These are phyloP conservation scores for Strombidium stylifer DNA, from an alignment of 73 alveolate genomes.

Conservation along the genomic window DNA sequence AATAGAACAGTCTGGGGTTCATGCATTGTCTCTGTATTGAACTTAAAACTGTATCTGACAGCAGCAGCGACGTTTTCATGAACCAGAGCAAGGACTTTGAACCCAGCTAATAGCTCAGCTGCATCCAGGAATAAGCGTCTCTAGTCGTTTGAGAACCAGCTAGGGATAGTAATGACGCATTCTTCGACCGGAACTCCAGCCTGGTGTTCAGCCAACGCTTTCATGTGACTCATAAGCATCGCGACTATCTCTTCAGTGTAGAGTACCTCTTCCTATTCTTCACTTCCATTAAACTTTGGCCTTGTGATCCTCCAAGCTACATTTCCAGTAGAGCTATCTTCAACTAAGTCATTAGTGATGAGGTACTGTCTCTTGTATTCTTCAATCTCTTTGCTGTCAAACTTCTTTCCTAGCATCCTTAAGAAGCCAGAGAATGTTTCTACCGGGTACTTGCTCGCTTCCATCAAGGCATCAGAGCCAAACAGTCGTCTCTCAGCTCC, in stretches of 20 bases:
- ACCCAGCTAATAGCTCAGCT: slow-evolving; percentile 61
- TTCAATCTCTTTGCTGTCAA: no score
- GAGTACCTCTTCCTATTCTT: neutral
- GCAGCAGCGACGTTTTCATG: slow-evolving; percentile 95
- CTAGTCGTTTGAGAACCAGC: slow-evolving; percentile 52
- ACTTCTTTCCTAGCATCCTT: no score
- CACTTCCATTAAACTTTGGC: no score
- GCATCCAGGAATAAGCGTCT: slow-evolving; percentile 34
- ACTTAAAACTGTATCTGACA: slow-evolving; percentile 77
- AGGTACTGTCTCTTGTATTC: no score
- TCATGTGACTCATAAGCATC: slow-evolving; percentile 55
- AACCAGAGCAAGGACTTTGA: slow-evolving; percentile 70
- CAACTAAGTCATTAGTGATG: no score
- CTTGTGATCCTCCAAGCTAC: no score
- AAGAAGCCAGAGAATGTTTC: no score
- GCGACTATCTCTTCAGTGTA: slow-evolving; percentile 63
- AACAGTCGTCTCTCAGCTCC: no score
- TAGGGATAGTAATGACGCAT: slow-evolving; percentile 69
- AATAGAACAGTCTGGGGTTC: slow-evolving; percentile 55
- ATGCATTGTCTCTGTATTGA: slow-evolving; percentile 38
- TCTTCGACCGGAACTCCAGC: slow-evolving; percentile 55
- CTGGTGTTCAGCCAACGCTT: slow-evolving; percentile 52
- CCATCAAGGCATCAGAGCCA: no score
- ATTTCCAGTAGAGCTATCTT: no score
- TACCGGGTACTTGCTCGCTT: no score